A percentile compares a stretch with the other conserved stretches of the same genome.
These are phyloP conservation scores for Apophysomyces ossiformis DNA, from an alignment of 371 early-diverging fungal genomes.

Conservation along the genomic window DNA sequence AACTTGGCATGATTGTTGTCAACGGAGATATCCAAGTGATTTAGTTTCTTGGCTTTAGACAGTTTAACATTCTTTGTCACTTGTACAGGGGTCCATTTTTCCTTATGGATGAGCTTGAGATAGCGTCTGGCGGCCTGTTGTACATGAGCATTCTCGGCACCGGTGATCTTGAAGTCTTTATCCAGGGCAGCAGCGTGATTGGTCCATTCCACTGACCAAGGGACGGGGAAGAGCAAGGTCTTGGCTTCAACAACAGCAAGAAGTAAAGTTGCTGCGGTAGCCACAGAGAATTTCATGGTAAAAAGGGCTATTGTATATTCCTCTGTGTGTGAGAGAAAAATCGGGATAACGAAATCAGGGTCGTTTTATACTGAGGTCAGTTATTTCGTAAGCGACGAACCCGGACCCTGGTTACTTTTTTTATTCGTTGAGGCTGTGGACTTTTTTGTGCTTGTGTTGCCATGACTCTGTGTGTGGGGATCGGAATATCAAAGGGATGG, in stretches of 20 bases:
- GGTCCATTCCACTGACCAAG: conserved; percentile 44
- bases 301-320: not conserved
- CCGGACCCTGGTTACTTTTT: too few relatives aligned
- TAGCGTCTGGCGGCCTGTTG: conserved; percentile 47
- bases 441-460: not conserved
- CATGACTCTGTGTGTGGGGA: not conserved
- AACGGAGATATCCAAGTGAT: conserved; percentile 31
- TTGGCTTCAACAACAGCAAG: conserved; percentile 35
- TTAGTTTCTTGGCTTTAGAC: conserved; percentile 16
- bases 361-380: too few relatives aligned
- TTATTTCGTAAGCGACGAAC: too few relatives aligned
- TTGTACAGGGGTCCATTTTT: conserved; percentile 47
- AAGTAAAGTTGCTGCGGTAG: conserved; percentile 26
- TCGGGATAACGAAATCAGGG: too few relatives aligned
- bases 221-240: conserved; percentile 46
- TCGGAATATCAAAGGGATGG: not conserved
- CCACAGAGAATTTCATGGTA: conserved; percentile 37
- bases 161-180: conserved; percentile 30
- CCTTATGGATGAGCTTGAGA: conserved; percentile 35
- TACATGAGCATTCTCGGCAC: conserved; percentile 31
- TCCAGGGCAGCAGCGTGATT: conserved; percentile 29
- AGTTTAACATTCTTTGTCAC: conserved; percentile 11
- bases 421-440: not conserved
- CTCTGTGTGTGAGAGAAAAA: too few relatives aligned
- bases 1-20: conserved; percentile 41